Conservation (phyloP, 176 grass and related monocot genomes). For the Carex pumila region DNA sequence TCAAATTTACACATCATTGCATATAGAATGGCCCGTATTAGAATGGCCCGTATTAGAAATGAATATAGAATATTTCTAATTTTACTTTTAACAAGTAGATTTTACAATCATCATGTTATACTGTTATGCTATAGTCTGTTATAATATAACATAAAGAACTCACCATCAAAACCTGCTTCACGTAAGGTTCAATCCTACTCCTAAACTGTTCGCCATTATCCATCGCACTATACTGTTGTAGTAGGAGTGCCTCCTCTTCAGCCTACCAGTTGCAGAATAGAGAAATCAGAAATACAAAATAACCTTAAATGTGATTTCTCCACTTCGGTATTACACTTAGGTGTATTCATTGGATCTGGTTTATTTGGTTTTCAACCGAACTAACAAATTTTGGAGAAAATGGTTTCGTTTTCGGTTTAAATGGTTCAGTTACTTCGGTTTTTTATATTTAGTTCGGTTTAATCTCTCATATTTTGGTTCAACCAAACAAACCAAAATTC, state of each 20-base stretch:
- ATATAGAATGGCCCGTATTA: too few species aligned
- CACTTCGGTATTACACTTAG: neutral
- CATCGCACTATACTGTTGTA: conserved; percentile 40
- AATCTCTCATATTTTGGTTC: too few species aligned
- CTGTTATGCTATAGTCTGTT: neutral
- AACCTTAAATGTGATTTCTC: neutral
- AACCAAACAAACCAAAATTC: too few species aligned
- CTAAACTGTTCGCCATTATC: conserved; percentile 53
- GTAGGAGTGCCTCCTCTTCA: conserved; percentile 78
- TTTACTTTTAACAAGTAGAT: neutral
- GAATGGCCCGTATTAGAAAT: neutral
- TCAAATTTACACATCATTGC: too few species aligned
- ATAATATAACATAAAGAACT: conserved; percentile 6
- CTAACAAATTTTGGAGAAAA: too few species aligned
- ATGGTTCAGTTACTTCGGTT: too few species aligned
- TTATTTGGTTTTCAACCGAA: too few species aligned
- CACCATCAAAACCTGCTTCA: conserved; percentile 78
- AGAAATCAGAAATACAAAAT: conserved; percentile 20
- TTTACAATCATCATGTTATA: neutral
- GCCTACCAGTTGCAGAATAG: conserved; percentile 38
- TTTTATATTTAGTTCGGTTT: too few species aligned
- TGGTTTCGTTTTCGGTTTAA: too few species aligned
- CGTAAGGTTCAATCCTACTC: conserved; percentile 51
- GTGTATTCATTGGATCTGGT: too few species aligned
- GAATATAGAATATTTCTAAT: neutral